A percentile compares a stretch with the other conserved stretches of the same genome.
Evolutionary conservation across 331 rosid species (phyloP).

Genomic region (Malus hybrid): DNA sequence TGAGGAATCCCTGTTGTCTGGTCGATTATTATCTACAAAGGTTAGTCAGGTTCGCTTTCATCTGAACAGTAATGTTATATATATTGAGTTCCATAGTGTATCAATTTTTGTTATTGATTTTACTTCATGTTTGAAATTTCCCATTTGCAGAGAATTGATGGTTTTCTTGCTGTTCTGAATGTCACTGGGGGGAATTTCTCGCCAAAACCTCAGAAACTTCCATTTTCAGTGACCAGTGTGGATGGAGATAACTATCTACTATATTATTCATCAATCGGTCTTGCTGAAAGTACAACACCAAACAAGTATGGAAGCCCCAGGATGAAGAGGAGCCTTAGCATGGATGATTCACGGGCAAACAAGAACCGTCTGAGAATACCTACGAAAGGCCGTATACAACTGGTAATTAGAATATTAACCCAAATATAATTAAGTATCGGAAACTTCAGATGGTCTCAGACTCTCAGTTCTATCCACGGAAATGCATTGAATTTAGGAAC

Average conservation of each 20-base stretch:
- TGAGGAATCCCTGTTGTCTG: constrained; percentile 90
- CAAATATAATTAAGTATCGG: neutral
- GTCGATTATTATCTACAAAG: constrained; percentile 64
- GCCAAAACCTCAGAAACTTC: constrained; percentile 72
- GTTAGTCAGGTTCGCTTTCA: constrained; percentile 48
- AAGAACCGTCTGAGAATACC: constrained; percentile 70
- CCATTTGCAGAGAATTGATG: constrained; percentile 67
- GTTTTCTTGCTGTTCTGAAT: constrained; percentile 86
- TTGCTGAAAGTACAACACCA: constrained; percentile 39
- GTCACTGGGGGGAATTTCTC: constrained; percentile 86
- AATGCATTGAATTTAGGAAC: neutral
- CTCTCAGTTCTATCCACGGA: neutral
- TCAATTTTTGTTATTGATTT: neutral
- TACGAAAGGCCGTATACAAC: constrained; percentile 77
- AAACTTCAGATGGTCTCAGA: neutral
- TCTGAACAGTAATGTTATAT: constrained; percentile 7
- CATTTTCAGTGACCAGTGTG: constrained; percentile 78
- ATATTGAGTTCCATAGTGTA: constrained; percentile 1
- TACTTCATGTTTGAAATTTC: neutral
- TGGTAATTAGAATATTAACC: constrained; percentile 37
- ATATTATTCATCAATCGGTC: constrained; percentile 69
- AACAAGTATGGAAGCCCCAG: constrained; percentile 45
- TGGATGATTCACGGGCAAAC: constrained; percentile 47
- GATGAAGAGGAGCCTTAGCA: constrained; percentile 58
- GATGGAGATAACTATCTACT: constrained; percentile 79